Percentiles rank a stretch among this genome's conserved stretches.
phyloP scores from a whole-genome alignment of 2,329 filamentous ascomycete genomes.

The Aspergillus chevalieri region DNA sequence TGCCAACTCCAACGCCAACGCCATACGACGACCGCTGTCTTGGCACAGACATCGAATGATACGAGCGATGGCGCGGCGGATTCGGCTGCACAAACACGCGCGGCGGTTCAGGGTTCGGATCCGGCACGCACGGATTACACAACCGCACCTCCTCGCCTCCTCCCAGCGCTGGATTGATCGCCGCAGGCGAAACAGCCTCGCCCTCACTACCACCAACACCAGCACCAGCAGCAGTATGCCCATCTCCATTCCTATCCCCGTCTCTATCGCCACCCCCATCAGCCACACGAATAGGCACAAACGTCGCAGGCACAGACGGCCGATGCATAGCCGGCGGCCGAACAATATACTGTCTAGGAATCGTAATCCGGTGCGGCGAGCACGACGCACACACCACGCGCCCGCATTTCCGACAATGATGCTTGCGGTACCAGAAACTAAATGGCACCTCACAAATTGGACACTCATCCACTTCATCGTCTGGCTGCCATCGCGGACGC shows the following conservation, averaged over 20 bases:
- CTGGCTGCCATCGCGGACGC: conserved; percentile 80
- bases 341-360: conserved; percentile 88
- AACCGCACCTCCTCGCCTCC: conserved; percentile 64
- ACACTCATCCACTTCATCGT: conserved; percentile 73
- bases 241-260: background rate
- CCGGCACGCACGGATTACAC: conserved; percentile 67
- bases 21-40: conserved; percentile 4
- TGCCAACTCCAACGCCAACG: conserved; percentile 2
- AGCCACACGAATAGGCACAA: conserved; percentile 18
- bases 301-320: conserved; percentile 34
- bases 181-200: conserved; percentile 16
- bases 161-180: conserved; percentile 48
- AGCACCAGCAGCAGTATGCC: background rate
- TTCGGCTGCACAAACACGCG: conserved; percentile 22
- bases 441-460: conserved; percentile 78
- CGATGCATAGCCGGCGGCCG: conserved; percentile 56
- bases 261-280: background rate
- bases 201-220: conserved; percentile 40
- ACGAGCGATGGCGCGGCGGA: conserved; percentile 19
- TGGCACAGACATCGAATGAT: conserved; percentile 21
- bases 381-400: conserved; percentile 84
- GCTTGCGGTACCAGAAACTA: conserved; percentile 78
- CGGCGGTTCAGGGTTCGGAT: conserved; percentile 58
- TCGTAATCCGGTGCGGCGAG: conserved; percentile 91
- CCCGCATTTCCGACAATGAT: conserved; percentile 96